A percentile compares a stretch with the other conserved stretches of the same genome.
Evolutionary conservation across 176 grass and related monocot genomes (phyloP).

Genomic region (Oryza coarctata): DNA sequence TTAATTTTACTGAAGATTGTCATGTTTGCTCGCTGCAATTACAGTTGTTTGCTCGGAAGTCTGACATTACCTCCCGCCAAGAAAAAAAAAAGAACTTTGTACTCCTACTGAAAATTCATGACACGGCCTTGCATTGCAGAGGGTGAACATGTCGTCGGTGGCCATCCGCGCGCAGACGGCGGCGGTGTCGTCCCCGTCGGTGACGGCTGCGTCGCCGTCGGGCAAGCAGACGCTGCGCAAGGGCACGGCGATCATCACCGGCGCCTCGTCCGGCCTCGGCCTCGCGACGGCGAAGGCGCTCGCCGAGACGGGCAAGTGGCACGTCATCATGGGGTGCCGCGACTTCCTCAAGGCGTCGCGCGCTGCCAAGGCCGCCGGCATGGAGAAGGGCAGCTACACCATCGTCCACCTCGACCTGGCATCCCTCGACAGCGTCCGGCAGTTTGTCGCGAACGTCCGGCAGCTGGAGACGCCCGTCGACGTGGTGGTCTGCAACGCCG

Average conservation of each 20-base stretch:
- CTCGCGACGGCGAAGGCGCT: conserved; percentile 95
- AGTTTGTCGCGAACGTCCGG: conserved; percentile 67
- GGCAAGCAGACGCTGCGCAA: conserved; percentile 91
- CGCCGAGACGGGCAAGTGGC: conserved; percentile 78
- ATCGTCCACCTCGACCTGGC: conserved; percentile 94
- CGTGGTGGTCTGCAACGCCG: conserved; percentile 96
- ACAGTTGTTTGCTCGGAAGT: not conserved
- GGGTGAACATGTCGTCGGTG: conserved; percentile 44
- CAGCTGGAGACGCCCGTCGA: conserved; percentile 72
- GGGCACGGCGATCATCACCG: conserved; percentile 85
- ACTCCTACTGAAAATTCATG: not conserved
- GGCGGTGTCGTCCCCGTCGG: conserved; percentile 53
- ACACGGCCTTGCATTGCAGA: conserved; percentile 41
- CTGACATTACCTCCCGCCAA: not conserved
- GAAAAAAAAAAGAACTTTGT: too few relatives aligned
- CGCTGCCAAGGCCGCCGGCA: conserved; percentile 78
- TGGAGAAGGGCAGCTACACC: conserved; percentile 75
- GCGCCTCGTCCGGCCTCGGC: conserved; percentile 87
- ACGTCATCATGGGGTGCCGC: conserved; percentile 97
- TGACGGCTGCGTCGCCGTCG: conserved; percentile 37
- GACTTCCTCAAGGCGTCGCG: conserved; percentile 92
- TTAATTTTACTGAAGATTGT: not conserved
- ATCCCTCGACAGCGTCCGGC: conserved; percentile 84
- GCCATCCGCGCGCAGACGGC: conserved; percentile 69
- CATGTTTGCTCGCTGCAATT: not conserved